Evolutionary conservation across 371 early-diverging fungal genomes (phyloP), one percentile per base, ranked within the genome.

Genomic region (Mortierella sp.): DNA sequence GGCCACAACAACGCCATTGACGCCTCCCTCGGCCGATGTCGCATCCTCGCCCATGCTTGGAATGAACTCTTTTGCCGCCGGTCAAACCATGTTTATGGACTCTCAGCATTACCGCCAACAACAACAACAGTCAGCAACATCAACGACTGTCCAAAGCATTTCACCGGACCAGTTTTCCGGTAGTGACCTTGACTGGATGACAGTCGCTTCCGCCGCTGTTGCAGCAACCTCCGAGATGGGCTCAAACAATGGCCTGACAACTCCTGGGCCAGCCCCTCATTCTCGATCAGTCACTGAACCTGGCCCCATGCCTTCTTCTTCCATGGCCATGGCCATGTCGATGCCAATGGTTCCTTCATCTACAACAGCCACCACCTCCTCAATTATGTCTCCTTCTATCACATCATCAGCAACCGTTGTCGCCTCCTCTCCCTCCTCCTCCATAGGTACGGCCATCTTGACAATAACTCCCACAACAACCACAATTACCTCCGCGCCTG

Each of bases 171-270:
- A 76, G 13, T 69, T 76, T 50, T 31, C 59, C 21, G 73, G 73
- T 16, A 73, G 40, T 57, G 77, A 59, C 54, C 76, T 81, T 40
- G 81, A 81, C 26, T 81, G 81, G 81, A 59, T 81, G 46, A 72
- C 76, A 26, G 80, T 48, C 2, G 54, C 73, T 43, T 69, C 69
- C 24, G 73, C 26, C 28, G 80, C 57, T 2, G 54, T 69, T 43
- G 69, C 69, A n/a, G 73, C 37, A 37, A 71, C 69, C 54, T 81
- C 76, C 11, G 81, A 81, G 28, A 73, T 76, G 81, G 51, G 69
- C 55, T 72, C 50, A 6, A 69, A 67, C 31, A 64, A 64, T 21
- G 80, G 76, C 13, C 69, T 80, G 43, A 73, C 76, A 8, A 31
- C 69, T 44, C 46, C 76, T 31, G 57, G 40, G 31, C 69, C 72